phyloP scores from a whole-genome alignment of 371 early-diverging fungal species.

The Saksenaea vasiformis region DNA sequence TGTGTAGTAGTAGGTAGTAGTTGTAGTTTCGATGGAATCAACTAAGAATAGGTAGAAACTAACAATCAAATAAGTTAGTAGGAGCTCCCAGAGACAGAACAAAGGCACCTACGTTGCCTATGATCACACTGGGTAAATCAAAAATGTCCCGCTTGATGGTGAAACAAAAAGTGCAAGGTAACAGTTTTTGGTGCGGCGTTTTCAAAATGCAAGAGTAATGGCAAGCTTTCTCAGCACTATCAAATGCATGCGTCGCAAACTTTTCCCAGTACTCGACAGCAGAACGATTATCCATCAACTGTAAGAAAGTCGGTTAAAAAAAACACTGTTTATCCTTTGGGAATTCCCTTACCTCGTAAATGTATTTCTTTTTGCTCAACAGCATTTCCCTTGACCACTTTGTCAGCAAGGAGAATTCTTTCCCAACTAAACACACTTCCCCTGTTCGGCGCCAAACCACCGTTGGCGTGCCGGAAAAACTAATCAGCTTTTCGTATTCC shows the following conservation, averaged over 20 bases:
- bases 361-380: constrained; percentile 71
- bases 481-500: constrained; percentile 91
- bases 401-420: constrained; percentile 88
- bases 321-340: too few relatives aligned
- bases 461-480: constrained; percentile 93
- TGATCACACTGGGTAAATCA: constrained; percentile 84
- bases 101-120: constrained; percentile 64
- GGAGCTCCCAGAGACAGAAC: background rate
- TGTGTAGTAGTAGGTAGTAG: too few relatives aligned
- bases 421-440: constrained; percentile 88
- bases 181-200: constrained; percentile 60
- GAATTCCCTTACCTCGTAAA: constrained; percentile 63
- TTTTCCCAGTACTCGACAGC: constrained; percentile 93
- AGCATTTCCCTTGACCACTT: constrained; percentile 83
- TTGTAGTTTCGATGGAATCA: too few relatives aligned
- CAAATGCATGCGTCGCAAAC: constrained; percentile 88
- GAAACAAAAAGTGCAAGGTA: constrained; percentile 89
- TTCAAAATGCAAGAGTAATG: constrained; percentile 77
- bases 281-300: constrained; percentile 88
- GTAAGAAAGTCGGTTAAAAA: constrained; percentile 12
- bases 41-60: constrained; percentile 29
- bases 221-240: constrained; percentile 81
- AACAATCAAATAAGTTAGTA: background rate
- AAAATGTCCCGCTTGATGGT: constrained; percentile 92
- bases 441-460: constrained; percentile 94